Conservation (phyloP, 345 rosid genomes). For the Carallia pectinifolia region DNA sequence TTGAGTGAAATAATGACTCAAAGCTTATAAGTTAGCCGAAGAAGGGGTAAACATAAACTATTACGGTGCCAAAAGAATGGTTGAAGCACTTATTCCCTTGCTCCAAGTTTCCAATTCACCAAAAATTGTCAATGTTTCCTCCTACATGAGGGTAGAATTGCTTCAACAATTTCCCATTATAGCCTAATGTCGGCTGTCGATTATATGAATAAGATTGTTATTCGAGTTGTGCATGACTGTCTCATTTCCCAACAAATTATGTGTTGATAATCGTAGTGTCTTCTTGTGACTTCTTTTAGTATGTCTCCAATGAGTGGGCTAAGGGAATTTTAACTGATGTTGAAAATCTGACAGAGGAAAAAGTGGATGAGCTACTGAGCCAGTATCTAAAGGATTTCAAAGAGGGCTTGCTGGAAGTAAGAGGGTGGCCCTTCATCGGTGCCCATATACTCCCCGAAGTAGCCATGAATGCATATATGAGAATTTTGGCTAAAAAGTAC, state of each 20-base stretch:
- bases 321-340: too few species aligned
- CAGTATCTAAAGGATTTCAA: too few species aligned
- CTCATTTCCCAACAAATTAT: too few species aligned
- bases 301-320: background rate
- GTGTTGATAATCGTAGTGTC: too few species aligned
- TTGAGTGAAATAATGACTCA: background rate
- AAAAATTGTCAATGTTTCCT: conserved; percentile 16
- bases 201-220: too few species aligned
- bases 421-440: conserved; percentile 22
- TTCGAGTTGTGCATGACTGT: too few species aligned
- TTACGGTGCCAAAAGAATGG: background rate
- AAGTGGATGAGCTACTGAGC: too few species aligned
- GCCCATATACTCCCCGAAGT: conserved; percentile 17
- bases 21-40: background rate
- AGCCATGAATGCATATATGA: conserved; percentile 24
- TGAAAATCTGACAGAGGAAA: too few species aligned
- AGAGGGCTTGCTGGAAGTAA: background rate
- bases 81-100: conserved; percentile 13
- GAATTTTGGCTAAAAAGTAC: conserved; percentile 17
- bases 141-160: conserved; percentile 5
- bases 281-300: background rate
- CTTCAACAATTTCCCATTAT: too few species aligned
- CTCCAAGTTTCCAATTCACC: conserved; percentile 11
- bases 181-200: too few species aligned
- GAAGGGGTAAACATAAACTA: conserved; percentile 14